A percentile compares a stretch with the other conserved stretches of the same genome.
phyloP scores from a whole-genome alignment of 2,329 filamentous ascomycete genomes.

The Conoideocrella luteorostrata region DNA sequence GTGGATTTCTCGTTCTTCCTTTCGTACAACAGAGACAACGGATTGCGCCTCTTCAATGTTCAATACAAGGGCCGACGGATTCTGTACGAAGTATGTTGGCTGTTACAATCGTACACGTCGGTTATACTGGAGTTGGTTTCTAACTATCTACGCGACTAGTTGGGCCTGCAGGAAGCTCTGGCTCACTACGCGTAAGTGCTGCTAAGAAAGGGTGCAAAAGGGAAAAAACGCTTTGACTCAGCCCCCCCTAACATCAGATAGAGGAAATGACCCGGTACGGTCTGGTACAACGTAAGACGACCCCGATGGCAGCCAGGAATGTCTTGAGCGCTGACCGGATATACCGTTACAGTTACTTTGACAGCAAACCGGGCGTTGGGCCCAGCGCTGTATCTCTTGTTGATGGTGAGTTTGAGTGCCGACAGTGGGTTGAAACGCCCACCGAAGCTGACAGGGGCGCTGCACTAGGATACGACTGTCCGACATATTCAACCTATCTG shows the following conservation, averaged over 20 bases:
- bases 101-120: not conserved
- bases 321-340: not conserved
- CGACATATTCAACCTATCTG: conserved; percentile 41
- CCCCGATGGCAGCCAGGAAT: not conserved
- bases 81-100: conserved; percentile 37
- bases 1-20: conserved; percentile 45
- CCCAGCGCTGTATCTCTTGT: conserved; percentile 21
- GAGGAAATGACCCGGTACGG: conserved; percentile 37
- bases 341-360: not conserved
- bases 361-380: not conserved
- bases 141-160: conserved; percentile 7
- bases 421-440: conserved; percentile 38
- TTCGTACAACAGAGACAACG: conserved; percentile 37
- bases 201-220: not conserved
- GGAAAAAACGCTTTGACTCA: too few relatives aligned
- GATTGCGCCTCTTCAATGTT: conserved; percentile 44
- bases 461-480: conserved; percentile 38
- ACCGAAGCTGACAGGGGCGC: too few relatives aligned
- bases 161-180: conserved; percentile 48
- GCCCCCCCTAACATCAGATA: not conserved
- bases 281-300: conserved; percentile 31
- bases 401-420: conserved; percentile 42
- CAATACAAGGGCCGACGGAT: conserved; percentile 47
- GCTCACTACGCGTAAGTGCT: conserved; percentile 37
- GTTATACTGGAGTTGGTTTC: not conserved